Evolutionary conservation across 345 rosid genomes (phyloP).

Genomic region (Lagerstroemia speciosa): DNA sequence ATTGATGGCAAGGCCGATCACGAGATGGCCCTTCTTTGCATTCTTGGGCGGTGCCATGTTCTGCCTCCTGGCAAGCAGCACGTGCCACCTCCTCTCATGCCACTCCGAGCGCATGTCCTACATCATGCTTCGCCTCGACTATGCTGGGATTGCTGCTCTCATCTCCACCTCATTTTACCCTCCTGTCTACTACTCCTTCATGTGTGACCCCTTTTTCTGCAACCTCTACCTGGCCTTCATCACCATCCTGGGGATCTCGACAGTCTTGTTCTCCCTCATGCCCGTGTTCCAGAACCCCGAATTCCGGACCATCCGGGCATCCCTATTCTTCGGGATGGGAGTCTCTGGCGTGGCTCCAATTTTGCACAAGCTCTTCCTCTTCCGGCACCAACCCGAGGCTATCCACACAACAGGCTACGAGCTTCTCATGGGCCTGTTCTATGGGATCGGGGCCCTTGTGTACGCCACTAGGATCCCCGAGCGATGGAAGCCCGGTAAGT

Average conservation of each 20-base stretch:
- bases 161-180: constrained; percentile 90
- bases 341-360: constrained; percentile 71
- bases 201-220: constrained; percentile 89
- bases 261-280: constrained; percentile 54
- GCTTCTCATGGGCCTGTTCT: constrained; percentile 67
- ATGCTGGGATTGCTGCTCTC: constrained; percentile 81
- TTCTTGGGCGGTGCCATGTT: constrained; percentile 96
- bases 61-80: constrained; percentile 84
- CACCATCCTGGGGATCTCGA: constrained; percentile 60
- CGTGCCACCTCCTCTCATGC: constrained; percentile 84
- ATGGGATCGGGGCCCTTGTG: constrained; percentile 65
- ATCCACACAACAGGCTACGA: constrained; percentile 84
- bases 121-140: constrained; percentile 90
- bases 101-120: constrained; percentile 70
- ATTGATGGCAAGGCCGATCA: constrained; percentile 56
- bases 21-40: constrained; percentile 88
- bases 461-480: constrained; percentile 81
- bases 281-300: constrained; percentile 79
- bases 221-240: constrained; percentile 82
- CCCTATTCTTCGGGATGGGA: constrained; percentile 82
- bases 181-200: constrained; percentile 80
- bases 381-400: constrained; percentile 81
- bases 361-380: constrained; percentile 66
- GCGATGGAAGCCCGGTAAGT: constrained; percentile 93
- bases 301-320: constrained; percentile 56